Base-by-base conservation (phyloP, 345 rosid species). In the Mallotus nudiflorus region DNA sequence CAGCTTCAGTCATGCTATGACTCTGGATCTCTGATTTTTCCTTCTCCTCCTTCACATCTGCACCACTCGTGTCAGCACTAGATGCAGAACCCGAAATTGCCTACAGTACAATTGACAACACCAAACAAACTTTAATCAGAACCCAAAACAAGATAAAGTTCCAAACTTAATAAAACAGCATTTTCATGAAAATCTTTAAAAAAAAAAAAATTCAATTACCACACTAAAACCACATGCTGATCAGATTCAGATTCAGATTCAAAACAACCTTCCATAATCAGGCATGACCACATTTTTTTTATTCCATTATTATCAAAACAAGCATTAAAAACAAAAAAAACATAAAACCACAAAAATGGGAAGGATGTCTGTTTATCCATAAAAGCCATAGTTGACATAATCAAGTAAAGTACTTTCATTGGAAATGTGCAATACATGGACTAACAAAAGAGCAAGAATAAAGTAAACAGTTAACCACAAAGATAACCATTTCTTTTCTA, bases 1-100 rank as follows among this genome's bases (percentile, higher is more conserved):
- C 91, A 35, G 97, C 97, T 78, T 88, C 87, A n/a, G 97, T 94
- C 98, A 94, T 94, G 80, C 83, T 86, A 80, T 79, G 82, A 76
- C 96, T 91, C 56, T 91, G 90, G 50, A 72, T 76, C 65, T 88
- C 90, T 16, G 98, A 94, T 72, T 86, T 91, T 66, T 80, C 85
- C 75, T 79, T 82, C 73, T 85, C 55, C 28, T 79, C 72, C 45
- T 67, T 44, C 48, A 56, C 65, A 54, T 88, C 78, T 45, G 86
- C 61, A 60, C 72, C 85, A 72, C 84, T 82, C 67, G 68, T 80
- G 75, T 86, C 88, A 20, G 78, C 74, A 71, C 93, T 85, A 0
- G 96, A 79, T 28, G 85, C 81, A 25, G 95, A 80, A 66, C 86
- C 93, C 55, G 91, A 80, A 70, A 87, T 73, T 35, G 90, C 97